Conservation (phyloP, 1,284 basidiomycete species). For the Ustilago shanxiensis region DNA sequence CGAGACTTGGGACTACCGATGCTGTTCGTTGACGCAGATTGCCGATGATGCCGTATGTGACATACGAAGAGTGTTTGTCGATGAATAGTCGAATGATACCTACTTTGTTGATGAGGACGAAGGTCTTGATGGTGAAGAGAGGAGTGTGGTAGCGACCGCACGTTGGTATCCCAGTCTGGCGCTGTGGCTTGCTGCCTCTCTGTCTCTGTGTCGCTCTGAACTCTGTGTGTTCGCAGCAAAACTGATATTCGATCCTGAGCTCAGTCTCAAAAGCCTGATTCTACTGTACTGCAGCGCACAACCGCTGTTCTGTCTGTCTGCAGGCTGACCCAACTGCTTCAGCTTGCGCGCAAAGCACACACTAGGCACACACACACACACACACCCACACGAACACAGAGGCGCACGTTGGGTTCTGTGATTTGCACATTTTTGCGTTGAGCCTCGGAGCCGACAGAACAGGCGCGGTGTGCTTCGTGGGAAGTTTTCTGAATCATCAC, state of each 20-base stretch:
- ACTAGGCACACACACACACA: too few relatives aligned
- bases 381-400: too few relatives aligned
- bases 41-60: slow-evolving; percentile 8
- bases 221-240: neutral
- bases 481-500: neutral
- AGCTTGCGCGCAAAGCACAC: slow-evolving; percentile 8
- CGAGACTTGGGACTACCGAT: neutral
- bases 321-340: neutral
- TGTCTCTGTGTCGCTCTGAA: neutral
- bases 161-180: slow-evolving; percentile 26
- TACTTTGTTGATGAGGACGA: slow-evolving; percentile 41
- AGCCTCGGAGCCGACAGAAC: too few relatives aligned
- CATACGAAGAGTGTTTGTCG: slow-evolving; percentile 21
- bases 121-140: slow-evolving; percentile 52
- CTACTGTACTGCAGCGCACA: neutral
- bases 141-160: slow-evolving; percentile 20
- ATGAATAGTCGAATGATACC: slow-evolving; percentile 26
- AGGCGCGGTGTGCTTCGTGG: neutral
- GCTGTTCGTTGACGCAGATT: slow-evolving; percentile 13
- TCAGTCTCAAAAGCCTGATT: too few relatives aligned
- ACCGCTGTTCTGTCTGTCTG: neutral
- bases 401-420: neutral
- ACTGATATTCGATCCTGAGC: neutral
- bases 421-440: neutral
- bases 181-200: slow-evolving; percentile 1